Evolutionary conservation across 169 alveolate genomes (phyloP).

Genomic region (Eimeria praecox): DNA sequence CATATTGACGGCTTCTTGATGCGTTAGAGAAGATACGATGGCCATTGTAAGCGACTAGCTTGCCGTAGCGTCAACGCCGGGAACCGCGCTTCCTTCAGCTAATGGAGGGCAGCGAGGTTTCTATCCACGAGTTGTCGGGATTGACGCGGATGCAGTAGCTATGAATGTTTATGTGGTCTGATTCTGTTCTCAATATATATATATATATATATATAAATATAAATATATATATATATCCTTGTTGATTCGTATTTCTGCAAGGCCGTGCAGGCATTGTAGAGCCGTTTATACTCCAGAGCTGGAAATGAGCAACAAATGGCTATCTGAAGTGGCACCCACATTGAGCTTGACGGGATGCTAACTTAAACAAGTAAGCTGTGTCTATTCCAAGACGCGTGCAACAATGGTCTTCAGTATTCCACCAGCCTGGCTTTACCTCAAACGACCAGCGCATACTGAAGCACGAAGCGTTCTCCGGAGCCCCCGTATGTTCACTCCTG

Average conservation of each 20-base stretch:
- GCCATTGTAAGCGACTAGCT: background rate
- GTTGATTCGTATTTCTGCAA: background rate
- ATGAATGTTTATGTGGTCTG: background rate
- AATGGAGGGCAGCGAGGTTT: background rate
- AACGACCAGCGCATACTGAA: background rate
- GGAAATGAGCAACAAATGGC: too few species aligned
- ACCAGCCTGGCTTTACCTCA: background rate
- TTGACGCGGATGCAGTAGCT: background rate
- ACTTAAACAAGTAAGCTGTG: background rate
- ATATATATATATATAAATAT: background rate
- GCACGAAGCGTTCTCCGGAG: background rate
- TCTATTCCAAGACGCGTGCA: background rate
- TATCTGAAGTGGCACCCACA: background rate
- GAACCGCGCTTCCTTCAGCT: background rate
- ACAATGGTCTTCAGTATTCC: background rate
- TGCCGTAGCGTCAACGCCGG: background rate
- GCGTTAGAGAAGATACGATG: background rate
- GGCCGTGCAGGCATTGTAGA: background rate
- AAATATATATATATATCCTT: background rate
- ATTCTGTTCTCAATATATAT: background rate
- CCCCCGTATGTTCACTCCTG: background rate
- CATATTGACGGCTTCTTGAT: background rate
- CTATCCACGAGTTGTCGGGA: background rate
- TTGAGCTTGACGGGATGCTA: background rate
- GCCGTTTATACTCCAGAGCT: background rate